A percentile compares a stretch with the other conserved stretches of the same genome.
Conservation (phyloP, 129 eudicot genomes). For the Lactuca sativa region DNA sequence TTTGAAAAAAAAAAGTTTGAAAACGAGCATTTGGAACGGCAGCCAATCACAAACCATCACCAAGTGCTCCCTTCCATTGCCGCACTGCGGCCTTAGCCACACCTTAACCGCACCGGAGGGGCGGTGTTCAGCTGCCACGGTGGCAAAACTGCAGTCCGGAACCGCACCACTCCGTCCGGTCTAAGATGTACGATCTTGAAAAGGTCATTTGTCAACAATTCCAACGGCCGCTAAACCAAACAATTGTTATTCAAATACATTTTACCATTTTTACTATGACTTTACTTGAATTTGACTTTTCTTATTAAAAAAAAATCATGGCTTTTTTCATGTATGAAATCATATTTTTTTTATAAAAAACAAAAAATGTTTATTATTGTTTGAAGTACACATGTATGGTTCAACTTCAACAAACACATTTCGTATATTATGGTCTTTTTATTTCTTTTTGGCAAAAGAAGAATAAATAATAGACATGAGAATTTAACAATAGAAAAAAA, state of each 20-base stretch:
- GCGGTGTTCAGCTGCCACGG: too few species aligned
- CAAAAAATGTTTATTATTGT: neutral
- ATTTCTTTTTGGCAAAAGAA: constrained; percentile 1
- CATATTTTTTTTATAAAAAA: neutral
- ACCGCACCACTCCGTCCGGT: too few species aligned
- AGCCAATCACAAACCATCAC: too few species aligned
- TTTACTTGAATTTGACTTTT: neutral
- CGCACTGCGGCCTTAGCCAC: too few species aligned
- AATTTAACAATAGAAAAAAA: constrained; percentile 1
- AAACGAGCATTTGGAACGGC: too few species aligned
- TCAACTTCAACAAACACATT: constrained; percentile 12
- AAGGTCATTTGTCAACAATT: neutral
- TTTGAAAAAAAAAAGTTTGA: too few species aligned
- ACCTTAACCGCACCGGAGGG: too few species aligned
- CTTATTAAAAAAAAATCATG: neutral
- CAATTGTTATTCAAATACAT: neutral
- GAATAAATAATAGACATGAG: neutral
- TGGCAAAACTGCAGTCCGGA: too few species aligned
- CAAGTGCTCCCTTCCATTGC: too few species aligned
- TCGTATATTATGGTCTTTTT: neutral
- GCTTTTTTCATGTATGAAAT: neutral
- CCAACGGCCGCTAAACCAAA: neutral
- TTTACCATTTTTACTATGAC: too few species aligned
- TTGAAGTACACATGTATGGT: constrained; percentile 1
- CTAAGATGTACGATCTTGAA: neutral